Evolutionary conservation across 2,329 filamentous ascomycete species (phyloP).

Genomic region (Chrysoporthe austroafricana): DNA sequence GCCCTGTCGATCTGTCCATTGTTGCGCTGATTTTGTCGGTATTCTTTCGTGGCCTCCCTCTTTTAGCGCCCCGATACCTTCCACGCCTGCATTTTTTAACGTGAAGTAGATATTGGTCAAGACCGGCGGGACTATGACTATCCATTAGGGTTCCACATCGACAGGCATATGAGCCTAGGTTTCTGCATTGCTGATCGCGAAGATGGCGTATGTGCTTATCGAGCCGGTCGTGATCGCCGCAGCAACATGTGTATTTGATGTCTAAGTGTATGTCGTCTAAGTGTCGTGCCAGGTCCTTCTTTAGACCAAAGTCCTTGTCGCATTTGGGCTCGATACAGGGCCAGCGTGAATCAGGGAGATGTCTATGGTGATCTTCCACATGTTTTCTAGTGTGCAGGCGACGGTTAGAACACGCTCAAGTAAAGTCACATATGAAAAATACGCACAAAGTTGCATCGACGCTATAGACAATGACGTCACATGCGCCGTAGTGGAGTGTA

Average conservation of each 20-base stretch:
- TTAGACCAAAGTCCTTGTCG: neutral
- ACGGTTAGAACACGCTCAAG: neutral
- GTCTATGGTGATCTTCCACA: neutral
- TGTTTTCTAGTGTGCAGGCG: neutral
- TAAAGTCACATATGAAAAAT: neutral
- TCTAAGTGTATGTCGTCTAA: neutral
- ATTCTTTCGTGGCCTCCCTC: slow-evolving; percentile 16
- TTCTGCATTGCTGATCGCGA: neutral
- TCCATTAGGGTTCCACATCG: slow-evolving; percentile 10
- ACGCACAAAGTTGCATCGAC: neutral
- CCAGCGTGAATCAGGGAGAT: neutral
- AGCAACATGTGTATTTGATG: slow-evolving; percentile 9
- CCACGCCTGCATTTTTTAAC: neutral
- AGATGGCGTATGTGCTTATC: slow-evolving; percentile 3
- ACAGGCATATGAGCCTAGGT: neutral
- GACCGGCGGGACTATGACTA: neutral
- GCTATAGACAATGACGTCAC: neutral
- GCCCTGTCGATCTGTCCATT: neutral
- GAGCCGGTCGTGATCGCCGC: neutral
- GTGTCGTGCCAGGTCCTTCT: slow-evolving; percentile 15
- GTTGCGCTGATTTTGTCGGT: neutral
- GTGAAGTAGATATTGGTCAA: slow-evolving; percentile 5
- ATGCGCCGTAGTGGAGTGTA: neutral
- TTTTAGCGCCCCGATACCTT: neutral
- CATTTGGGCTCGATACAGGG: slow-evolving; percentile 1